Evolutionary conservation across 371 early-diverging fungal species (phyloP).

Genomic region (Smittium mucronatum): DNA sequence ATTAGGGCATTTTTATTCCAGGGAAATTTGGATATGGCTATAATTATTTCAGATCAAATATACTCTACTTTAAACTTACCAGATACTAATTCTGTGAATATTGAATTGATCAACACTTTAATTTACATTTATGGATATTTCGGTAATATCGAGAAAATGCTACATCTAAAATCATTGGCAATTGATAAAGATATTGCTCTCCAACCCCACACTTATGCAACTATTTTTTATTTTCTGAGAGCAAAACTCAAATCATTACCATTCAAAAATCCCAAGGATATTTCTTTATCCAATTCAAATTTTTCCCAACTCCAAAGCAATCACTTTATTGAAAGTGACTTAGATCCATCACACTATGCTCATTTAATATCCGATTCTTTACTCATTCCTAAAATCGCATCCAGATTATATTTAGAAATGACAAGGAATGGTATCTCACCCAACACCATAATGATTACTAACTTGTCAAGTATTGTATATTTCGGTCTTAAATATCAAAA

Average conservation of each 20-base stretch:
- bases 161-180: background rate
- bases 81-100: background rate
- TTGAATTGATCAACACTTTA: background rate
- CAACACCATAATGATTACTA: background rate
- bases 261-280: background rate
- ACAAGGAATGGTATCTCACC: background rate
- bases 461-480: constrained; percentile 1
- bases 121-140: background rate
- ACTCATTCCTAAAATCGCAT: background rate
- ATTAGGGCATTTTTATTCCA: background rate
- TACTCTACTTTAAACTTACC: background rate
- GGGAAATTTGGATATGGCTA: background rate
- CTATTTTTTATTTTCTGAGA: background rate
- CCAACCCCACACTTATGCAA: background rate
- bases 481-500: background rate
- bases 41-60: background rate
- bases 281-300: background rate
- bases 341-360: background rate
- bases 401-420: background rate
- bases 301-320: background rate
- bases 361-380: background rate
- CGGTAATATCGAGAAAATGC: background rate
- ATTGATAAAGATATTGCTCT: background rate
- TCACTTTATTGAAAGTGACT: background rate
- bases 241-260: background rate